A percentile compares a stretch with the other conserved stretches of the same genome.
These are phyloP conservation scores for Chaetomiaceae sp. DNA, from an alignment of 2,329 filamentous ascomycete genomes.

Conservation along the genomic window DNA sequence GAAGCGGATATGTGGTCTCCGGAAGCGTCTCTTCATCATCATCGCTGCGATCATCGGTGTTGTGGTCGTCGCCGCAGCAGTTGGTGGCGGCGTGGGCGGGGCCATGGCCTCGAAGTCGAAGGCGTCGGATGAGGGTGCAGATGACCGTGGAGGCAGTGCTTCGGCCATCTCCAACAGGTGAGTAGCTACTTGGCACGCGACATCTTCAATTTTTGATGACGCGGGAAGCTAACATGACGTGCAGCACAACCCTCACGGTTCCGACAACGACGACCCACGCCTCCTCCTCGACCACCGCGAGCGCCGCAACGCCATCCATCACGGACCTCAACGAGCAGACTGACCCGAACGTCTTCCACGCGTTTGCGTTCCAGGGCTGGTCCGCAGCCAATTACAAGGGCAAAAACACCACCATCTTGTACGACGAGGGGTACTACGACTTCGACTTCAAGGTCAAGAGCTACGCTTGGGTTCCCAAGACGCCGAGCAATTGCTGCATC, in stretches of 20 bases:
- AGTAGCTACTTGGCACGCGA: too few relatives aligned
- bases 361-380: conserved; percentile 33
- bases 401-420: conserved; percentile 22
- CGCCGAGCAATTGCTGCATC: conserved; percentile 26
- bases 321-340: conserved; percentile 26
- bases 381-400: conserved; percentile 26
- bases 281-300: conserved; percentile 2
- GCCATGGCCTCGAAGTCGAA: conserved; percentile 10
- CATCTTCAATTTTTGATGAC: too few relatives aligned
- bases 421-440: conserved; percentile 26
- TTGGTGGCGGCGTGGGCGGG: conserved; percentile 27
- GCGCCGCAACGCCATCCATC: conserved; percentile 3
- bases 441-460: conserved; percentile 21
- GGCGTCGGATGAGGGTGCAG: neutral
- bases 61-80: conserved; percentile 21
- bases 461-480: conserved; percentile 28
- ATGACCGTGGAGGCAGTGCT: neutral
- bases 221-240: neutral
- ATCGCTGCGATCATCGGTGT: conserved; percentile 15
- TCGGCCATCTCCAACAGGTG: too few relatives aligned
- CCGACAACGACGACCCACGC: neutral
- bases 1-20: conserved; percentile 23
- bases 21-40: conserved; percentile 23
- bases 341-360: neutral
- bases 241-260: neutral